Conservation (phyloP, 345 rosid species). For the Populus ilicifolia region DNA sequence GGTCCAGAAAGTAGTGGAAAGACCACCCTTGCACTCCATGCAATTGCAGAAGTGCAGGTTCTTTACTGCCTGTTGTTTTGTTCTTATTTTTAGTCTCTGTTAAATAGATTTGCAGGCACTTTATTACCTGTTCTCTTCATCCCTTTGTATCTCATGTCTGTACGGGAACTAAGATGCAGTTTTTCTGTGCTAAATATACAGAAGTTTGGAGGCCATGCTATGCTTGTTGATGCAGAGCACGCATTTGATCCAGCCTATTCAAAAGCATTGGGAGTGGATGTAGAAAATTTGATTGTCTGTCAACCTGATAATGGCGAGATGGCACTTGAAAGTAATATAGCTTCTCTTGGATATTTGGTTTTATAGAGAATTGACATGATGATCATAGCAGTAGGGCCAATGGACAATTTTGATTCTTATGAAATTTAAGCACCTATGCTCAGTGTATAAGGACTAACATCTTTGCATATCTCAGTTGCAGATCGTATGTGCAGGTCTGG, state of each 20-base stretch:
- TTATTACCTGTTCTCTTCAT: constrained; percentile 1
- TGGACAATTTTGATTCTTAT: neutral
- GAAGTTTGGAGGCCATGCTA: constrained; percentile 94
- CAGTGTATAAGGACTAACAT: constrained; percentile 21
- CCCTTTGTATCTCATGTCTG: too few relatives aligned
- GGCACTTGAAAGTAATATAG: constrained; percentile 78
- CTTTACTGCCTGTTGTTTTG: constrained; percentile 4
- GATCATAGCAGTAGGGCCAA: neutral
- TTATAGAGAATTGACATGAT: constrained; percentile 5
- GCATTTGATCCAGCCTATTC: constrained; percentile 98
- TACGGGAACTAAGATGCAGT: neutral
- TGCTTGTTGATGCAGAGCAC: constrained; percentile 99
- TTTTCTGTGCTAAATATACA: constrained; percentile 37
- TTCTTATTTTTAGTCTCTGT: constrained; percentile 1
- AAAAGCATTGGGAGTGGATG: constrained; percentile 88
- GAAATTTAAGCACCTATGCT: neutral
- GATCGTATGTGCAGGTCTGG: constrained; percentile 99
- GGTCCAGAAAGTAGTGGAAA: constrained; percentile 98
- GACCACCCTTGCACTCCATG: constrained; percentile 95
- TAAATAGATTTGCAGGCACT: constrained; percentile 51
- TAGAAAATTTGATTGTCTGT: constrained; percentile 83
- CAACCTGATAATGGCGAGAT: constrained; percentile 96
- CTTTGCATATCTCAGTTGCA: constrained; percentile 54
- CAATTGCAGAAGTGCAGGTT: constrained; percentile 98
- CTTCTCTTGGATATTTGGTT: neutral